A percentile compares a stretch with the other conserved stretches of the same genome.
Evolutionary conservation across 2,329 filamentous ascomycete species (phyloP).

Genomic region (Pseudogymnoascus destructans): DNA sequence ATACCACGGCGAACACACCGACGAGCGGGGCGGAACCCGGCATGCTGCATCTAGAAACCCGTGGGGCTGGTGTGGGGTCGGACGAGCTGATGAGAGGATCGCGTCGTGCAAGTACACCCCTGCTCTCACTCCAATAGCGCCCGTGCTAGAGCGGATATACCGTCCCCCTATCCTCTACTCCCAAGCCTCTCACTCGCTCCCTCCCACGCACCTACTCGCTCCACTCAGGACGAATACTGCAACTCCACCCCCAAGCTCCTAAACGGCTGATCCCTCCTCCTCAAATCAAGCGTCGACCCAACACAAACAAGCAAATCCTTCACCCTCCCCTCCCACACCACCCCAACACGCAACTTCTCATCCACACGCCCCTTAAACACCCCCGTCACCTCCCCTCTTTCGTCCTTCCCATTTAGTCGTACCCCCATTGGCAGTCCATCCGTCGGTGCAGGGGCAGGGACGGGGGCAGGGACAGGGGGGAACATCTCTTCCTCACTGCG

Average conservation of each 20-base stretch:
- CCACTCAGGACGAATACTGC: conserved; percentile 54
- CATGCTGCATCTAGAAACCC: neutral
- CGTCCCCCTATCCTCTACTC: neutral
- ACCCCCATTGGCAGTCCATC: neutral
- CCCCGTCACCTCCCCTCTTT: conserved; percentile 54
- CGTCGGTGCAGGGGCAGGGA: neutral
- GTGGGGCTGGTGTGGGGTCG: neutral
- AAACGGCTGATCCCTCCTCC: conserved; percentile 62
- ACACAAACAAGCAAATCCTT: conserved; percentile 89
- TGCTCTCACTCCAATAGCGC: neutral
- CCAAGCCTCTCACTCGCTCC: neutral
- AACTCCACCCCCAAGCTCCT: conserved; percentile 65
- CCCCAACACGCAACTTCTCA: conserved; percentile 71
- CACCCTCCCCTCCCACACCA: conserved; percentile 85
- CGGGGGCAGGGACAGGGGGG: neutral
- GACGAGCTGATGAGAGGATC: neutral
- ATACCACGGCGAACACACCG: neutral
- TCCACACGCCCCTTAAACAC: conserved; percentile 85
- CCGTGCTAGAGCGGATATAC: neutral
- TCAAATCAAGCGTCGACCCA: conserved; percentile 73
- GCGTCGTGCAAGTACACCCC: neutral
- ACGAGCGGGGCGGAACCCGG: neutral
- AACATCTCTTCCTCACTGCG: conserved; percentile 29
- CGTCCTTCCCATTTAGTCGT: conserved; percentile 12
- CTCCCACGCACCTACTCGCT: neutral